phyloP scores from a whole-genome alignment of 2,329 filamentous ascomycete species.

The Colletotrichum melonis region DNA sequence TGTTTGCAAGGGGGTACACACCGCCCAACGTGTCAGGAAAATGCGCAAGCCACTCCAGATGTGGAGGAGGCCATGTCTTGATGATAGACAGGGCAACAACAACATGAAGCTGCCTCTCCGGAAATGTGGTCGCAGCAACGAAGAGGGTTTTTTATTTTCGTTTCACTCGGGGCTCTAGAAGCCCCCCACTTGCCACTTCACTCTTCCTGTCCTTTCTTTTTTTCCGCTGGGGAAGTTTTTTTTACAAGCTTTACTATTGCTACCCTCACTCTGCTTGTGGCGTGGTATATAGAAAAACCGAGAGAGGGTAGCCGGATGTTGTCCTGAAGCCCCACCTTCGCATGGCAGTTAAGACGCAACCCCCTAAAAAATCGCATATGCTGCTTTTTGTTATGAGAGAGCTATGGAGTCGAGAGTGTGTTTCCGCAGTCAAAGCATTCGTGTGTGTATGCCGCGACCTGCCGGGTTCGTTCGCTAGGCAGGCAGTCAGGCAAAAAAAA shows the following conservation, averaged over 20 bases:
- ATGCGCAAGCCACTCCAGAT: constrained; percentile 33
- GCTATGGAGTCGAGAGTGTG: neutral
- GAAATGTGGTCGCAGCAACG: constrained; percentile 34
- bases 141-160: constrained; percentile 32
- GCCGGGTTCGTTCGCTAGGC: neutral
- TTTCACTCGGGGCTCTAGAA: constrained; percentile 23
- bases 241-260: constrained; percentile 26
- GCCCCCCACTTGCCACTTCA: constrained; percentile 18
- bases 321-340: constrained; percentile 5
- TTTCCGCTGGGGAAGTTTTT: constrained; percentile 12
- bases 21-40: constrained; percentile 35
- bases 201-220: constrained; percentile 10
- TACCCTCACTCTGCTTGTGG: constrained; percentile 32
- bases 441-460: neutral
- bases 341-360: constrained; percentile 18
- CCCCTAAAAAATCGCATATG: constrained; percentile 7
- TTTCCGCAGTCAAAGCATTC: neutral
- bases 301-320: neutral
- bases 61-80: constrained; percentile 34
- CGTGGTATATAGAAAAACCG: constrained; percentile 31
- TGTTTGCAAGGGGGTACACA: constrained; percentile 35
- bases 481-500: neutral
- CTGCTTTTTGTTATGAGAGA: neutral
- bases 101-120: constrained; percentile 19
- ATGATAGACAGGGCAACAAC: constrained; percentile 32